Evolutionary conservation across 1,139 yeast species (phyloP).

Genomic region (Debaryomyces subglobosus): DNA sequence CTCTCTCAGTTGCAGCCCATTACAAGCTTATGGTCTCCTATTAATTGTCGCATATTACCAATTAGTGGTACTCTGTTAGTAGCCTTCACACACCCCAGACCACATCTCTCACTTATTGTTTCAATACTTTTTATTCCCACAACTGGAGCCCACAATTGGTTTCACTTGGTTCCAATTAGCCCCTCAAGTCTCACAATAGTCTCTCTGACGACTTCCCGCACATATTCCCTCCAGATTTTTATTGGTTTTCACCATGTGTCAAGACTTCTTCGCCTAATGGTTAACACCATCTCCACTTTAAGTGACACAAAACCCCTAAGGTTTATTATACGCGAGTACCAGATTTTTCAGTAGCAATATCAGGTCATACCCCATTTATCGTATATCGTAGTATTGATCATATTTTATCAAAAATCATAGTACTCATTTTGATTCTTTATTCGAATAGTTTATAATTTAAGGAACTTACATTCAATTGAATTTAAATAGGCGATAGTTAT

Average conservation of each 20-base stretch:
- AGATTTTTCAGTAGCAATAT: conserved; percentile 6
- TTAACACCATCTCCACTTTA: background rate
- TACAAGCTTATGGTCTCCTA: no score
- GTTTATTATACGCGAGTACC: background rate
- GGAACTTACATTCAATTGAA: conserved; percentile 4
- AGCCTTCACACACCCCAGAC: background rate
- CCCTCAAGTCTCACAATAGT: background rate
- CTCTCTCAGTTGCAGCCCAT: no score
- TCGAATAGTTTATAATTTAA: background rate
- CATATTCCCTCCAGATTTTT: background rate
- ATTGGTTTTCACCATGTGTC: background rate
- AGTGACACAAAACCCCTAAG: conserved; percentile 3
- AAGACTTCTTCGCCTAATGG: background rate
- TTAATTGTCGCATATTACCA: background rate
- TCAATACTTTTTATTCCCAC: background rate
- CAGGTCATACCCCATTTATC: conserved; percentile 7
- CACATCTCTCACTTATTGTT: background rate
- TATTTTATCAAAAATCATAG: background rate
- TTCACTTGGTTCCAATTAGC: background rate
- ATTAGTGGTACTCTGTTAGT: background rate
- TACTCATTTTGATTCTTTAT: background rate
- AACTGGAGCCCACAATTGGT: background rate
- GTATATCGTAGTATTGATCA: background rate
- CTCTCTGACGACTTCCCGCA: background rate
- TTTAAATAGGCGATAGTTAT: background rate